A percentile compares a stretch with the other conserved stretches of the same genome.
Conservation (phyloP, 129 eudicot species). For the Artemisia annua region DNA sequence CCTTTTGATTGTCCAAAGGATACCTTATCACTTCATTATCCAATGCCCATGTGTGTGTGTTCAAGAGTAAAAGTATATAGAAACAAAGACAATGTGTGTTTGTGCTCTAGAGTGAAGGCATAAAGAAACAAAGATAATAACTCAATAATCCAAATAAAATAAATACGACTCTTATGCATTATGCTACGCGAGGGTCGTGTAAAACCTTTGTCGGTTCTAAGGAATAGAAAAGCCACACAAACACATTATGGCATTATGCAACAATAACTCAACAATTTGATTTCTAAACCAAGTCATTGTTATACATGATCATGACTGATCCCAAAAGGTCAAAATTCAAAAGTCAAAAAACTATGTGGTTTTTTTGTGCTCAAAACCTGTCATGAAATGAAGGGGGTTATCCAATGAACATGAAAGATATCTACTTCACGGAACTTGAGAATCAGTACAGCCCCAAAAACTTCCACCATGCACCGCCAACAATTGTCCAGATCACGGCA, state of each 20-base stretch:
- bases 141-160: conserved; percentile 7
- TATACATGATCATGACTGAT: conserved; percentile 23
- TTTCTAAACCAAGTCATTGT: conserved; percentile 28
- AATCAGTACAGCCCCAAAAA: conserved; percentile 79
- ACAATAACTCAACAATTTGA: conserved; percentile 21
- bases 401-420: conserved; percentile 24
- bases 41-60: conserved; percentile 22
- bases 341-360: conserved; percentile 9
- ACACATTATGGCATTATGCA: not conserved
- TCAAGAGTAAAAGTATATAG: conserved; percentile 10
- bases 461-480: conserved; percentile 94
- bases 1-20: conserved; percentile 23
- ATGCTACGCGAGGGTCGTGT: too few relatives aligned
- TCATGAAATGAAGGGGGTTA: conserved; percentile 23
- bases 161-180: not conserved
- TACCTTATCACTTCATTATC: conserved; percentile 37
- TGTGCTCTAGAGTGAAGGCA: not conserved
- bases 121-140: conserved; percentile 20
- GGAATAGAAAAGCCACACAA: not conserved
- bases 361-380: conserved; percentile 32
- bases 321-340: conserved; percentile 26
- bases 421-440: conserved; percentile 34
- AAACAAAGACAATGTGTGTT: conserved; percentile 13
- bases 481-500: conserved; percentile 70
- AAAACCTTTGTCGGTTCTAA: too few relatives aligned